Percentiles rank a stretch among this genome's conserved stretches.
These are phyloP conservation scores for Trichoderma sp. DNA, from an alignment of 2,329 filamentous ascomycete genomes.

Conservation along the genomic window DNA sequence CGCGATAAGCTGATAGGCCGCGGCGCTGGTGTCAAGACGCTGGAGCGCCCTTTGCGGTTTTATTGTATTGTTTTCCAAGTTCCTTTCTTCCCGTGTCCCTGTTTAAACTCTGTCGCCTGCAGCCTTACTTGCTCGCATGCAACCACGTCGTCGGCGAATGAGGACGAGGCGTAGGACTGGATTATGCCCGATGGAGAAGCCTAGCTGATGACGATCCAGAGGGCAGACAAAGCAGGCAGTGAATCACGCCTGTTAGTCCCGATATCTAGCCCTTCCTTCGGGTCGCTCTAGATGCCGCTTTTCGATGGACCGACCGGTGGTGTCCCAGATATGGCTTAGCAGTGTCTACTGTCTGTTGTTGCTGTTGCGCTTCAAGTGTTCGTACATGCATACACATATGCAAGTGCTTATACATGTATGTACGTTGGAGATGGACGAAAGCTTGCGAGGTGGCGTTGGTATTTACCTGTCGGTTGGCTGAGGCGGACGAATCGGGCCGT, in stretches of 20 bases:
- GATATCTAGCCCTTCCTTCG: constrained; percentile 16
- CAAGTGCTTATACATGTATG: constrained; percentile 20
- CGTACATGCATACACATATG: constrained; percentile 7
- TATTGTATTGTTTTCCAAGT: not conserved
- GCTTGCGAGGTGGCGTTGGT: not conserved
- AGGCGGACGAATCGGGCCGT: constrained; percentile 6
- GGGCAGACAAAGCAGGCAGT: constrained; percentile 1
- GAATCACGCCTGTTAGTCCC: not conserved
- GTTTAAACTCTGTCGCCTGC: constrained; percentile 20
- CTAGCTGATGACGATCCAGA: constrained; percentile 13
- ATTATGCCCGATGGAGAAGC: constrained; percentile 19
- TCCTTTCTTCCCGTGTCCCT: not conserved
- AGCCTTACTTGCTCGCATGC: constrained; percentile 19
- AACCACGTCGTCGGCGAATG: constrained; percentile 7
- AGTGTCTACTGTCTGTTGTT: not conserved
- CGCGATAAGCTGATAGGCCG: constrained; percentile 21
- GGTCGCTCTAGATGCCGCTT: constrained; percentile 15
- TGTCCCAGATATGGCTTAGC: constrained; percentile 5
- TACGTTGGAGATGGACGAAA: constrained; percentile 3
- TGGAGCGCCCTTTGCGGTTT: constrained; percentile 8
- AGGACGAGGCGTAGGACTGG: not conserved
- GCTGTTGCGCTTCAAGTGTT: not conserved
- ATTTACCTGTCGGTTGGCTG: not conserved
- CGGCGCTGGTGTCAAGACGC: constrained; percentile 14
- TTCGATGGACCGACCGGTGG: constrained; percentile 9